A percentile compares a stretch with the other conserved stretches of the same genome.
Conservation (phyloP, 2,329 filamentous ascomycete genomes). For the Aureobasidium mangrovei region DNA sequence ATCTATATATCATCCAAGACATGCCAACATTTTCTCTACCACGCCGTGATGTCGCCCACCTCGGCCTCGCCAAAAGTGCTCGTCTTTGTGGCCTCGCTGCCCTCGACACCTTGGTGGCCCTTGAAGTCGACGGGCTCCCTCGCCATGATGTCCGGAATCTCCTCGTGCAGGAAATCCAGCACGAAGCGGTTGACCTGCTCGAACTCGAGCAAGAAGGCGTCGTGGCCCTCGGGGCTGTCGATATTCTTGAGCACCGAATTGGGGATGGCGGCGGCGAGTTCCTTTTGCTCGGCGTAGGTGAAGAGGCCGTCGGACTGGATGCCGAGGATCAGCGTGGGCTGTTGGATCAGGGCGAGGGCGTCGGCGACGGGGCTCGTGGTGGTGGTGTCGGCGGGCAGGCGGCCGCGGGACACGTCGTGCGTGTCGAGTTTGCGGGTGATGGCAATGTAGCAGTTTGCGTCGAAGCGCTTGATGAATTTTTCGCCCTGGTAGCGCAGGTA, state of each 20-base stretch:
- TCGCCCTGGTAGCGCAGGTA: constrained; percentile 93
- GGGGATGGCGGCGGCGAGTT: constrained; percentile 74
- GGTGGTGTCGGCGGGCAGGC: constrained; percentile 30
- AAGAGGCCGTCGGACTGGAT: constrained; percentile 96
- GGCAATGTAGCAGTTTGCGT: constrained; percentile 97
- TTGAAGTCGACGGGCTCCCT: constrained; percentile 34
- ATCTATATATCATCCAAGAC: too few relatives aligned
- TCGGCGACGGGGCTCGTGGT: constrained; percentile 53
- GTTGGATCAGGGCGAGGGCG: constrained; percentile 72
- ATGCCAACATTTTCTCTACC: constrained; percentile 44
- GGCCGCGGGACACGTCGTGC: constrained; percentile 80
- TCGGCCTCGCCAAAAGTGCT: constrained; percentile 94
- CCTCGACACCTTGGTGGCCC: constrained; percentile 26
- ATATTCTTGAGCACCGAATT: constrained; percentile 74
- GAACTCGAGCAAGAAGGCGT: constrained; percentile 93
- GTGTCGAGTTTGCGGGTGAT: constrained; percentile 97
- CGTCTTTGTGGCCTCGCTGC: constrained; percentile 63
- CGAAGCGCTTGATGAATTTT: constrained; percentile 95
- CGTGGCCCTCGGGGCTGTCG: constrained; percentile 88
- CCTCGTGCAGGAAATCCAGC: constrained; percentile 70
- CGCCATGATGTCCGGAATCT: constrained; percentile 80
- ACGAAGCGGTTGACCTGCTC: constrained; percentile 92
- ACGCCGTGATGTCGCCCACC: constrained; percentile 91
- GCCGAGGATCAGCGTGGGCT: constrained; percentile 83
- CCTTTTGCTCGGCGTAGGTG: constrained; percentile 92